Conservation (phyloP, 1,284 basidiomycete genomes). For the Ceratobasidium sp. region DNA sequence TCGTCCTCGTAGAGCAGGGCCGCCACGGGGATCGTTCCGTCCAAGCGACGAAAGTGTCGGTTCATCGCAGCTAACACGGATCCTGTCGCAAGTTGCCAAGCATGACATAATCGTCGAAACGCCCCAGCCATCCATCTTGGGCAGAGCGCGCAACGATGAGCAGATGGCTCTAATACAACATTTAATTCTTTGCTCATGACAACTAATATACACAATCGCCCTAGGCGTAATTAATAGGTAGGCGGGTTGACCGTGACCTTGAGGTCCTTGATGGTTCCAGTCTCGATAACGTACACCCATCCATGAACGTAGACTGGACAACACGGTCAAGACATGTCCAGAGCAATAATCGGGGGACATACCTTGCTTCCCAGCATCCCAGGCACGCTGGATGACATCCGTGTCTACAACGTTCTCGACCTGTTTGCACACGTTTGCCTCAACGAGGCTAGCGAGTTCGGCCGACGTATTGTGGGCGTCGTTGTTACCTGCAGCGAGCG, state of each 20-base stretch:
- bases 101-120: constrained; percentile 15
- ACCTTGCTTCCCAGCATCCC: constrained; percentile 70
- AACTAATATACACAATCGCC: too few relatives aligned
- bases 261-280: constrained; percentile 77
- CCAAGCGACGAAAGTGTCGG: constrained; percentile 56
- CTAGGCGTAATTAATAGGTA: constrained; percentile 2
- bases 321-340: too few relatives aligned
- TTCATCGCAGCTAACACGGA: constrained; percentile 41
- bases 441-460: constrained; percentile 67
- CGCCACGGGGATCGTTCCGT: constrained; percentile 77
- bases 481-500: constrained; percentile 57
- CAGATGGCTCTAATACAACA: not conserved
- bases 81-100: constrained; percentile 6
- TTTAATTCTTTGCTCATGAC: constrained; percentile 3
- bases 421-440: constrained; percentile 80
- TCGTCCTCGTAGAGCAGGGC: constrained; percentile 84
- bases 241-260: constrained; percentile 45
- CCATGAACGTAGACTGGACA: constrained; percentile 83
- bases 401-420: constrained; percentile 77
- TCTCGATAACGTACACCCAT: constrained; percentile 82
- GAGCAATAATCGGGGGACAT: constrained; percentile 19
- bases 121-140: not conserved
- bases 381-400: constrained; percentile 73
- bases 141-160: not conserved
- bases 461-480: constrained; percentile 31